phyloP scores from a whole-genome alignment of 129 eudicot genomes.

The Centrapalus pauciflorus region DNA sequence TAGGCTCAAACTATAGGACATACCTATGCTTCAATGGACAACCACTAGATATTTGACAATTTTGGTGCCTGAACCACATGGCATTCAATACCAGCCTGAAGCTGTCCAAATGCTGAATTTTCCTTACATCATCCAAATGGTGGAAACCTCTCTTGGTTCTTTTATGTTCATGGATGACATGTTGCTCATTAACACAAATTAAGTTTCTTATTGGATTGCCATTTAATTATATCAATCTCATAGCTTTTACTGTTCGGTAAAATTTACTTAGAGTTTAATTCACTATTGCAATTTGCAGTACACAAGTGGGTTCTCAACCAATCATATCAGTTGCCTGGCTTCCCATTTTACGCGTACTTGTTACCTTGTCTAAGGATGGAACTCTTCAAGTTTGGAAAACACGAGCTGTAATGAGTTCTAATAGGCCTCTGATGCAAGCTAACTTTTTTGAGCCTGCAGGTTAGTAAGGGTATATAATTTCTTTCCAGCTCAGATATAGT shows the following conservation, averaged over 20 bases:
- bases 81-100: not conserved
- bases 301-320: constrained; percentile 98
- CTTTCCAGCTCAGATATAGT: not conserved
- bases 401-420: constrained; percentile 56
- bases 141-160: not conserved
- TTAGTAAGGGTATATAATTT: constrained; percentile 28
- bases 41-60: not conserved
- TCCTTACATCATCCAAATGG: not conserved
- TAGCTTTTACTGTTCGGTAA: not conserved
- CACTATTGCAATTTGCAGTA: constrained; percentile 46
- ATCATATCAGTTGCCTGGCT: constrained; percentile 91
- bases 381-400: constrained; percentile 96
- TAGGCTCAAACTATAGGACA: not conserved
- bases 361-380: constrained; percentile 93
- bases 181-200: not conserved
- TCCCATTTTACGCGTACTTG: constrained; percentile 70
- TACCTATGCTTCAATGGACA: not conserved
- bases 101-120: no score
- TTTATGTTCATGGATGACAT: not conserved
- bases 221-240: not conserved
- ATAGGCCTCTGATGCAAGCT: constrained; percentile 82
- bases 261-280: not conserved
- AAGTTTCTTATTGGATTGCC: not conserved
- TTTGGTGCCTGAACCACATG: not conserved
- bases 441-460: constrained; percentile 98